These are phyloP conservation scores for Pleurotus cornucopiae DNA, from an alignment of 768 basidiomycete species.

Conservation along the genomic window DNA sequence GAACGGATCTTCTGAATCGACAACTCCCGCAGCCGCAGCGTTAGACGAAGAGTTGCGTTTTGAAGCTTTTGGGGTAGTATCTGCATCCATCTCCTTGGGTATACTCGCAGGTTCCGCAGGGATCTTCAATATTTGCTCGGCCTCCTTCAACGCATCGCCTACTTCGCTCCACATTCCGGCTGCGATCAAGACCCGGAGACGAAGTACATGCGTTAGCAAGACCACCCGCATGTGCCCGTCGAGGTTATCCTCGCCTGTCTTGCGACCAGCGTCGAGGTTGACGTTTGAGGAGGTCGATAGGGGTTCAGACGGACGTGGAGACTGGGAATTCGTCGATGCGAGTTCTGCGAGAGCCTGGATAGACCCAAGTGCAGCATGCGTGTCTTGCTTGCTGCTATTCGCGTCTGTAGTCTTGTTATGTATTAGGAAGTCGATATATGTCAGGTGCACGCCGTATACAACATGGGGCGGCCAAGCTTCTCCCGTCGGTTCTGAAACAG, in stretches of 20 bases:
- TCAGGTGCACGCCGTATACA: slow-evolving; percentile 52
- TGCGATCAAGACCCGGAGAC: slow-evolving; percentile 51
- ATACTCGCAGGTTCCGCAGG: slow-evolving; percentile 15
- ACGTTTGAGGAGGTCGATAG: neutral
- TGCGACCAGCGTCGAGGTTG: slow-evolving; percentile 7
- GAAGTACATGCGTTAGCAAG: slow-evolving; percentile 50
- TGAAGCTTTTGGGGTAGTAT: slow-evolving; percentile 2
- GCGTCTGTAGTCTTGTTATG: slow-evolving; percentile 11
- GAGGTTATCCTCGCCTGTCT: neutral
- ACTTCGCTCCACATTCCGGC: slow-evolving; percentile 53
- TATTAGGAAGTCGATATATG: slow-evolving; percentile 43
- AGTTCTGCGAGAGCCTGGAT: slow-evolving; percentile 29
- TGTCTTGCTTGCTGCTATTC: slow-evolving; percentile 12
- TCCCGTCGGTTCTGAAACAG: slow-evolving; percentile 40
- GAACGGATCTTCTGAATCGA: slow-evolving; percentile 9
- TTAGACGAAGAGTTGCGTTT: neutral
- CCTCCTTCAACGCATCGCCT: slow-evolving; percentile 37
- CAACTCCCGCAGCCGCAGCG: neutral
- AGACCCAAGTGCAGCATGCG: slow-evolving; percentile 21
- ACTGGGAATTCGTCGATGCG: slow-evolving; percentile 5
- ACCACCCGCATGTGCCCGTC: slow-evolving; percentile 37
- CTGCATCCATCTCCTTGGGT: slow-evolving; percentile 1
- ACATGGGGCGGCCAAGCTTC: slow-evolving; percentile 36
- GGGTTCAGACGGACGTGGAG: slow-evolving; percentile 9
- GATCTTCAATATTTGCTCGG: slow-evolving; percentile 49